Base-by-base conservation (phyloP, 2,329 filamentous ascomycete genomes). In the Fusarium pseudonygamai region DNA sequence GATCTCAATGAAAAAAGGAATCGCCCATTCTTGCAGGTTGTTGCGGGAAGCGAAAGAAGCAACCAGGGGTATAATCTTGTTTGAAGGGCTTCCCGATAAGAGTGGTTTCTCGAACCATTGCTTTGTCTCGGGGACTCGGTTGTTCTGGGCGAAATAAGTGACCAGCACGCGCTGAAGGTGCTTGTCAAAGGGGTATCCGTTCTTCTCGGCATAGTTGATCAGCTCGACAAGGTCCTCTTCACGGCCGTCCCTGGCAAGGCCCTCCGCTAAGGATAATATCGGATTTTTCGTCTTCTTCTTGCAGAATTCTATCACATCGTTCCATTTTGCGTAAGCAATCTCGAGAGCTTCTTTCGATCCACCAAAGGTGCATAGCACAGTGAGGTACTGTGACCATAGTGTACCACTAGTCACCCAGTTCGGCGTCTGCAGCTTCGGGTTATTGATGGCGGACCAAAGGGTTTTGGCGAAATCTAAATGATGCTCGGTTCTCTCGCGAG, bases 101-200 rank as follows among this genome's bases (percentile, higher is more conserved):
- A 91, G 82, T 3, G 87, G 84, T 69, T 87, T 88, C 28, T 87
- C 82, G 76, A 93, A 95, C 89, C 94, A 94, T 18, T 84, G 79
- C 77, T 92, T 91, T 6, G 91, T 91, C 69, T 89, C 87, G n/a
- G 85, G 80, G 8, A 92, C 78, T 52, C 90, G 84, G 73, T 91
- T 84, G 49, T 85, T 85, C 18, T 84, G 80, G 3, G 91, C 88
- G 75, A 91, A 94, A 74, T 92, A 92, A 0, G 80, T 81, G 6
- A 91, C 87, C 79, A 96, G 84, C 39, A 88, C 79, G 64, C 85
- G 80, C 73, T 91, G 87, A 58, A 90, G 79, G 7, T 78, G 75
- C 7, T 82, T 79, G 61, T 84, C 83, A 70, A 85, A 88, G 20
- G 82, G 79, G 13, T 88, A 66, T 2, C 84, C 85, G 10, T 85